Percentiles rank a stretch among this genome's conserved stretches.
phyloP scores from a whole-genome alignment of 805 yeast genomes.

The Kuraishia floccosa region DNA sequence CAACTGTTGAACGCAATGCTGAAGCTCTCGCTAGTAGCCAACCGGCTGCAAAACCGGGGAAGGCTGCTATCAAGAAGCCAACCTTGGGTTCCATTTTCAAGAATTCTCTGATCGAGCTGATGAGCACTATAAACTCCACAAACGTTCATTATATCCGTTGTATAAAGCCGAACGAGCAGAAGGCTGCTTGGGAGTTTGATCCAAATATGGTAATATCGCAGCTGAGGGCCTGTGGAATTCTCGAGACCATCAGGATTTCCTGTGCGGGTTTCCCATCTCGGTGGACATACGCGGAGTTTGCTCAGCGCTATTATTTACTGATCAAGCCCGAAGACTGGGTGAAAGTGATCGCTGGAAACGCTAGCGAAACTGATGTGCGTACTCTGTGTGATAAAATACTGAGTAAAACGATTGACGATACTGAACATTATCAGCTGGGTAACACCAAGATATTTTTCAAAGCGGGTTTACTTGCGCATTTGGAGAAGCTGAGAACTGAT shows the following conservation, averaged over 20 bases:
- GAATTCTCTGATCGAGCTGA: constrained; percentile 75
- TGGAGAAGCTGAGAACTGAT: constrained; percentile 77
- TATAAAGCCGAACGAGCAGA: constrained; percentile 91
- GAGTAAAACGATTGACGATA: constrained; percentile 49
- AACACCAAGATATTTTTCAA: constrained; percentile 89
- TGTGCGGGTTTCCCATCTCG: constrained; percentile 98
- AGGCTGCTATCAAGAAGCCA: constrained; percentile 55
- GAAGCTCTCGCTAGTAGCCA: constrained; percentile 26
- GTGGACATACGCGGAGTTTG: constrained; percentile 92
- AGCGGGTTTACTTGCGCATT: constrained; percentile 90
- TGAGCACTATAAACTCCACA: constrained; percentile 88
- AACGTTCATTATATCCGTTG: constrained; percentile 96
- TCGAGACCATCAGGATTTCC: constrained; percentile 91
- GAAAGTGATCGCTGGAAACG: constrained; percentile 37
- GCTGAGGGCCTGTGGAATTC: constrained; percentile 95
- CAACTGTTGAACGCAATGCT: constrained; percentile 48
- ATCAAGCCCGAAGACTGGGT: constrained; percentile 65
- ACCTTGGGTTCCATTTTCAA: constrained; percentile 94
- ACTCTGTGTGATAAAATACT: constrained; percentile 63
- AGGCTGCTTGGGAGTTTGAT: constrained; percentile 93
- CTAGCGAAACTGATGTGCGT: constrained; percentile 44
- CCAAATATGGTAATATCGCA: constrained; percentile 92
- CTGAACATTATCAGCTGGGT: constrained; percentile 76
- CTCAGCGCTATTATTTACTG: constrained; percentile 75
- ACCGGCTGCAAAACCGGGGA: constrained; percentile 24